These are phyloP conservation scores for Vanrija pseudolonga DNA, from an alignment of 1,284 basidiomycete genomes.

Conservation along the genomic window DNA sequence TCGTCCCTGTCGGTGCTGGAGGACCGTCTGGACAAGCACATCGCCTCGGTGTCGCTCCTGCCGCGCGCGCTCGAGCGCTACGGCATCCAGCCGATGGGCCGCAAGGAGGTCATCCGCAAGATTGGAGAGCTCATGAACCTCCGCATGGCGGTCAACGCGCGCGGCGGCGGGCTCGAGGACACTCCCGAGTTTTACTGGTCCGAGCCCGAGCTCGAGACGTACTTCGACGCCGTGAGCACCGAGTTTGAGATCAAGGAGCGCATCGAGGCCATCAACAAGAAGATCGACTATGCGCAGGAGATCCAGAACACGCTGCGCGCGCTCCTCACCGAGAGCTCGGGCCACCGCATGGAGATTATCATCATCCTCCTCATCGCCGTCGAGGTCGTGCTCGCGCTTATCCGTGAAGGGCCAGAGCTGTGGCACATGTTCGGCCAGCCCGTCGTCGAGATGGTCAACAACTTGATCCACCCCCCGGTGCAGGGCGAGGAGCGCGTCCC, in stretches of 20 bases:
- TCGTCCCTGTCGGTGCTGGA: conserved; percentile 80
- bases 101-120: conserved; percentile 78
- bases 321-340: conserved; percentile 76
- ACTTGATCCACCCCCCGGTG: background rate
- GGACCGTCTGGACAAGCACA: conserved; percentile 71
- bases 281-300: conserved; percentile 89
- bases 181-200: conserved; percentile 83
- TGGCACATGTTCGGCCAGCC: conserved; percentile 17
- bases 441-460: conserved; percentile 4
- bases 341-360: conserved; percentile 83
- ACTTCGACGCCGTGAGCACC: conserved; percentile 73
- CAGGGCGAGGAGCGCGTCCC: background rate
- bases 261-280: conserved; percentile 77
- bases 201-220: conserved; percentile 79
- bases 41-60: conserved; percentile 71
- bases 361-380: conserved; percentile 87
- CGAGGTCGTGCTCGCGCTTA: conserved; percentile 70
- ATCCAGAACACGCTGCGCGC: conserved; percentile 61
- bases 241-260: conserved; percentile 78
- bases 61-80: conserved; percentile 70
- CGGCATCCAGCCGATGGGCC: conserved; percentile 72
- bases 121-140: conserved; percentile 82
- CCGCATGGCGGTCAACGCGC: conserved; percentile 79
- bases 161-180: conserved; percentile 81
- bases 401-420: conserved; percentile 24